A percentile compares a stretch with the other conserved stretches of the same genome.
These are phyloP conservation scores for Artemisia tridentata DNA, from an alignment of 129 eudicot genomes.

Conservation along the genomic window DNA sequence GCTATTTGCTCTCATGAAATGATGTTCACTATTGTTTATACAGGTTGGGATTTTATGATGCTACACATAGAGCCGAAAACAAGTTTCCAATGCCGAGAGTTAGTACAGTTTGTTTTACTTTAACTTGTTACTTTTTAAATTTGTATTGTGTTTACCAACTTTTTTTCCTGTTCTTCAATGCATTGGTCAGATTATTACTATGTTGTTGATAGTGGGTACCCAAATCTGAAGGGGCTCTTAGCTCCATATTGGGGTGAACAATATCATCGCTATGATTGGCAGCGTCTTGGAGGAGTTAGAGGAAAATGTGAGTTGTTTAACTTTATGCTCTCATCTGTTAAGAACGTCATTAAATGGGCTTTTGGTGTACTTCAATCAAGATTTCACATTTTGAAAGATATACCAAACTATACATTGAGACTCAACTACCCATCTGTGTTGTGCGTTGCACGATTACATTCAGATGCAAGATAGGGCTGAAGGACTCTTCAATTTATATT, in stretches of 20 bases:
- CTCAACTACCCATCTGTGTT: conserved; percentile 7
- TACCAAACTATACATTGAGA: neutral
- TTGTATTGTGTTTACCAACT: too few species aligned
- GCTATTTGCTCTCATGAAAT: too few species aligned
- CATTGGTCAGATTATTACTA: neutral
- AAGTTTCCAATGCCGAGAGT: too few species aligned
- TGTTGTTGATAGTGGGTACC: conserved; percentile 10
- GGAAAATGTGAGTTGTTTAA: conserved; percentile 8
- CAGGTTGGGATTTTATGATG: too few species aligned
- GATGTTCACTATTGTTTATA: too few species aligned
- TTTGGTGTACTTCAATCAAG: conserved; percentile 8
- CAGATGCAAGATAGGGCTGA: neutral
- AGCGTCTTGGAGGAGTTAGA: neutral
- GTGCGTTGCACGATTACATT: conserved; percentile 7
- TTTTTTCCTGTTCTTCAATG: neutral
- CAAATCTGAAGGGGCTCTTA: neutral
- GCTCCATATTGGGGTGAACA: conserved; percentile 8
- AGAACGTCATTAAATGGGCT: neutral
- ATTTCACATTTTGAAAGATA: neutral
- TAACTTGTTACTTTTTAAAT: too few species aligned
- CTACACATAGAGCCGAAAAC: too few species aligned
- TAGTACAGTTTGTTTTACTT: too few species aligned
- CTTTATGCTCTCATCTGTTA: conserved; percentile 8
- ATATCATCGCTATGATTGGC: conserved; percentile 13
- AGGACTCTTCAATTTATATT: too few species aligned